Base-by-base conservation (phyloP, 2,329 filamentous ascomycete genomes). In the Coniochaeta sp. region DNA sequence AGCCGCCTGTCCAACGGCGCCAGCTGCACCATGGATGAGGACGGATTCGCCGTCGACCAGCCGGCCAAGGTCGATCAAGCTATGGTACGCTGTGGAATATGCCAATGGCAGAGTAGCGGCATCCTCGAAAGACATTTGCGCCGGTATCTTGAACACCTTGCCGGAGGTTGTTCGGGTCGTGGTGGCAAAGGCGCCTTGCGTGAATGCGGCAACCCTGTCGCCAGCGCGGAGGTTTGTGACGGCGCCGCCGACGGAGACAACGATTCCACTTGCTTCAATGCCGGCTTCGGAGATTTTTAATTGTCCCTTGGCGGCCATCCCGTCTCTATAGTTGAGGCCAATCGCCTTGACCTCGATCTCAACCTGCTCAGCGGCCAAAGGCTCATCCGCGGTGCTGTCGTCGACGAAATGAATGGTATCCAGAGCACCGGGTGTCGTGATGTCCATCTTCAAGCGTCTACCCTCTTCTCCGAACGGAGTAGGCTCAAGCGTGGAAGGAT, bases 291-390 rank as follows among this genome's bases (percentile, higher is more conserved):
- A 57, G 16, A 65, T 64, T 7, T 63, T 55, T 0, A 71, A 58
- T 46, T 70, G 68, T 2, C 68, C 69, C 63, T 67, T 70, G 24
- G 71, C 68, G 12, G 71, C 69, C 53, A 77, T 64, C 1, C 73
- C 65, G 54, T 80, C 76, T 28, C 67, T 67, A 55, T 72, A 73
- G 59, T 74, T 78, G 52, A 78, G 61, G 0, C 72, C 72, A 0
- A 70, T 64, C 6, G 70, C 70, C 28, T 65, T 66, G n/a, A 75
- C 65, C 49, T 70, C 66, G 48, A 75, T 67, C 56, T 75, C 71
- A 5, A 75, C 57, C 31, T 73, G 63, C n/a, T 69, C 62, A 0
- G 58, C 61, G 0, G 57, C 61, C 16, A 73, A 55, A 10, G 65
- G 61, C 8, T 57, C 47, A 2, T 52, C 58, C 14, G 60, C 57